Base-by-base conservation (phyloP, 768 basidiomycete genomes). In the Rhodosporidiobolus sp. region DNA sequence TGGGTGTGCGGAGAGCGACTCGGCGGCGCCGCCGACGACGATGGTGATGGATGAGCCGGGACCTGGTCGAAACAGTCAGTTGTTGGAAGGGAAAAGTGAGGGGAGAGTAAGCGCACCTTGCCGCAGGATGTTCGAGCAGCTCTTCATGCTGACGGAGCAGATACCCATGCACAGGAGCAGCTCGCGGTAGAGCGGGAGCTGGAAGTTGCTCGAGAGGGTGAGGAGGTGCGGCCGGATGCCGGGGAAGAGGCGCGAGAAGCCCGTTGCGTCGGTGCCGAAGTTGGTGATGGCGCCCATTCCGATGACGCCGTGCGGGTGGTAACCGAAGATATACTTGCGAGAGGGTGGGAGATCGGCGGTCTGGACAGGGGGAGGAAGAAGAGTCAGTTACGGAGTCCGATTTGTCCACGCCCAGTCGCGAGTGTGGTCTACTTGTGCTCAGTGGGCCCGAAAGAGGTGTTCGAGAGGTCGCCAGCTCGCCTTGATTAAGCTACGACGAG, bases 281-380 rank as follows among this genome's bases (percentile, higher is more conserved):
- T 93, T 97, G 17, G 91, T 91, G 53, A 96, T 62, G 17, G 82
- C 90, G 78, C 84, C 95, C 94, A 96, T 97, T 77, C 95, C 94
- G 80, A 99, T 97, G 76, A 99, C 97, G 52, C 94, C 96, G 81
- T 99, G 96, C 26, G 96, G 96, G 81, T 99, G 96, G 81, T 97
- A 97, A 14, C 95, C 96, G 82, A 99, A 99, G 22, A 99, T 86
- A 82, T 99, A 99, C 28, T 91, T 89, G 73, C 94, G 84, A 80
- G 96, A 92, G 19, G 95, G 84, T 1, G 95, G 93, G 32, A 99
- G 85, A 75, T 95, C 91, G 48, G 87, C 89, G 82, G 92, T 93
- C 93, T 94, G 77, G n/a, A n/a, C n/a, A n/a, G n/a, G n/a, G n/a
- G n/a, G n/a, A n/a, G 45, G 52, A 43, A 30, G 56, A 38, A 68